These are phyloP conservation scores for Candida bentonensis DNA, from an alignment of 805 yeast genomes.

Conservation along the genomic window DNA sequence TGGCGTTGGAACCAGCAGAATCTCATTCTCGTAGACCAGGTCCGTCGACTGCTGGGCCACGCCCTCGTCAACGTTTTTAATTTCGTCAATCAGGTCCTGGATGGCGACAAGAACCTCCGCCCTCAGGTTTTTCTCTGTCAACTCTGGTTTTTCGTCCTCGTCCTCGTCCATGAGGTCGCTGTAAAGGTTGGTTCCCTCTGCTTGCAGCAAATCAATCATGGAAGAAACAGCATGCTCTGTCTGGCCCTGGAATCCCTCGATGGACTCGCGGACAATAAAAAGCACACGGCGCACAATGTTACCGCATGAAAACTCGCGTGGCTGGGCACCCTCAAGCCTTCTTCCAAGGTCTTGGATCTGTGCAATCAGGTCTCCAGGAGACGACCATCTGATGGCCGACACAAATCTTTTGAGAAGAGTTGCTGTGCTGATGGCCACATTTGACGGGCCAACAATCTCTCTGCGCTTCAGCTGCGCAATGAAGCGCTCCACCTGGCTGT, in stretches of 20 bases:
- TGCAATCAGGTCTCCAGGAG: constrained; percentile 54
- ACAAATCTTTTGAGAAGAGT: constrained; percentile 77
- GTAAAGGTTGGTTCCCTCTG: constrained; percentile 4
- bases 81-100: constrained; percentile 1
- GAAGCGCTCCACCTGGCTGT: constrained; percentile 18
- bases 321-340: constrained; percentile 58
- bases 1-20: constrained; percentile 80
- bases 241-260: background rate
- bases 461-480: constrained; percentile 52
- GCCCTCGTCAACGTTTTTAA: constrained; percentile 36
- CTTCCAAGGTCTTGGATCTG: constrained; percentile 65
- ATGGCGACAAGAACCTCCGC: constrained; percentile 5
- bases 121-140: constrained; percentile 2
- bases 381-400: constrained; percentile 79
- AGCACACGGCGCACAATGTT: constrained; percentile 82
- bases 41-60: constrained; percentile 85
- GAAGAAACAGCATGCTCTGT: background rate
- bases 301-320: constrained; percentile 78
- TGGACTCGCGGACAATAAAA: background rate
- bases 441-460: constrained; percentile 67
- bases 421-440: constrained; percentile 75
- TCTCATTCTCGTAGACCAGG: constrained; percentile 74
- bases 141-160: background rate
- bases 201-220: background rate
- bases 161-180: background rate